Evolutionary conservation across 1,284 basidiomycete genomes (phyloP).

Genomic region (Papiliotrema fonsecae): DNA sequence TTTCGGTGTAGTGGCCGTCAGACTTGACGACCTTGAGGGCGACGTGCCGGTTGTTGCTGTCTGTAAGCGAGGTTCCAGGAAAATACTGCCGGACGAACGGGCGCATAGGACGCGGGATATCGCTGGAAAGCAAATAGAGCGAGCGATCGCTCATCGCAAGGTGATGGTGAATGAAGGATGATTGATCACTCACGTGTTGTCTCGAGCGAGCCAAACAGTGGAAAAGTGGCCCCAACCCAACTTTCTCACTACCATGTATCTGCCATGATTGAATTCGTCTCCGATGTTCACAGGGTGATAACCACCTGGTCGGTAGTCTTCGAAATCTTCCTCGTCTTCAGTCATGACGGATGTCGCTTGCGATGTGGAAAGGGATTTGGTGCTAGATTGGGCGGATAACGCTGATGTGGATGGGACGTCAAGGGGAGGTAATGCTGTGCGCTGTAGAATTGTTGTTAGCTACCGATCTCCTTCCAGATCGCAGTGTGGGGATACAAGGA

Average conservation of each 20-base stretch:
- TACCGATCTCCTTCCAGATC: too few relatives aligned
- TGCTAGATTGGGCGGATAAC: conserved; percentile 21
- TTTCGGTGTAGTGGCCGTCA: conserved; percentile 93
- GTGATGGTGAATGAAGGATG: too few relatives aligned
- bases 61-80: neutral
- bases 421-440: neutral
- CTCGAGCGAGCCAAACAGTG: conserved; percentile 86
- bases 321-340: conserved; percentile 49
- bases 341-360: conserved; percentile 44
- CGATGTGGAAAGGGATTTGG: conserved; percentile 28
- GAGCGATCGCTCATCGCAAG: too few relatives aligned
- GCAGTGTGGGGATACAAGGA: too few relatives aligned
- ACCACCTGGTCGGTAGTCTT: conserved; percentile 81
- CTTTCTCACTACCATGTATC: conserved; percentile 90
- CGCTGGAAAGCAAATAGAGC: conserved; percentile 10
- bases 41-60: conserved; percentile 87
- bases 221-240: conserved; percentile 98
- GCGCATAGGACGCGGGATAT: neutral
- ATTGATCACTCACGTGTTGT: conserved; percentile 71
- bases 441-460: too few relatives aligned
- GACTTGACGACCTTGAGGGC: conserved; percentile 99
- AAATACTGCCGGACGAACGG: neutral
- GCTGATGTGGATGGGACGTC: conserved; percentile 2
- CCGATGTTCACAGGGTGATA: conserved; percentile 96
- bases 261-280: conserved; percentile 78